Percentiles rank a stretch among this genome's conserved stretches.
Evolutionary conservation across 768 basidiomycete genomes (phyloP).

Genomic region (Lactarius sp.): DNA sequence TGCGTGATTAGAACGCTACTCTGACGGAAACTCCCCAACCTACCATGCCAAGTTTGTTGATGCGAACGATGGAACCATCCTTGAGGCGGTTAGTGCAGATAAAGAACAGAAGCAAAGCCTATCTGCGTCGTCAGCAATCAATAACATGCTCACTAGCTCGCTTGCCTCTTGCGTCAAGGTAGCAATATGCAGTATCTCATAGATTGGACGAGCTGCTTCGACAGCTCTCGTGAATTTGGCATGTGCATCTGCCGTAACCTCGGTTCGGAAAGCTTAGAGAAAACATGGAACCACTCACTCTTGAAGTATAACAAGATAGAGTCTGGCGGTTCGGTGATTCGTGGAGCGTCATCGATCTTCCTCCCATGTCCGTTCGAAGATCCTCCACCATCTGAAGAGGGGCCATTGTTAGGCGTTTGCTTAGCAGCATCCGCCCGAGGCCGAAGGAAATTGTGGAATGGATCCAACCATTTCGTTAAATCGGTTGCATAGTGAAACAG

Average conservation of each 20-base stretch:
- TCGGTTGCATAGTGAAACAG: conserved; percentile 57
- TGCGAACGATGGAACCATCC: conserved; percentile 58
- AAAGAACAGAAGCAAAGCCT: conserved; percentile 70
- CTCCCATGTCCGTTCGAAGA: conserved; percentile 48
- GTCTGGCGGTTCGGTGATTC: conserved; percentile 57
- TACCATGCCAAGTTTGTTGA: conserved; percentile 69
- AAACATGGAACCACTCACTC: neutral
- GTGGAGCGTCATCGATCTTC: conserved; percentile 69
- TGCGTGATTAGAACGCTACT: conserved; percentile 5
- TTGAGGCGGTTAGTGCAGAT: conserved; percentile 76
- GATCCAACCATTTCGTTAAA: conserved; percentile 70
- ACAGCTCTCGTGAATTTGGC: conserved; percentile 45
- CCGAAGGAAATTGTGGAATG: conserved; percentile 68
- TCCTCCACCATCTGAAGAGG: conserved; percentile 61
- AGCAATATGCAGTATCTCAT: conserved; percentile 66
- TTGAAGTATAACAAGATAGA: conserved; percentile 57
- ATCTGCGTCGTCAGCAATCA: conserved; percentile 7
- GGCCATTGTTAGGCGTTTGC: conserved; percentile 64
- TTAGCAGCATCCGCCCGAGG: conserved; percentile 75
- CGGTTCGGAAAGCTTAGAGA: neutral
- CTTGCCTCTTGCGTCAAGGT: conserved; percentile 69
- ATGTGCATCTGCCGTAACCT: conserved; percentile 44
- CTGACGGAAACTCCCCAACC: conserved; percentile 28
- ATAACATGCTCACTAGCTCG: neutral
- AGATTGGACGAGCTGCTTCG: conserved; percentile 38